Percentiles rank a stretch among this genome's conserved stretches.
phyloP scores from a whole-genome alignment of 2,329 filamentous ascomycete genomes.

The Trichoderma sp. region DNA sequence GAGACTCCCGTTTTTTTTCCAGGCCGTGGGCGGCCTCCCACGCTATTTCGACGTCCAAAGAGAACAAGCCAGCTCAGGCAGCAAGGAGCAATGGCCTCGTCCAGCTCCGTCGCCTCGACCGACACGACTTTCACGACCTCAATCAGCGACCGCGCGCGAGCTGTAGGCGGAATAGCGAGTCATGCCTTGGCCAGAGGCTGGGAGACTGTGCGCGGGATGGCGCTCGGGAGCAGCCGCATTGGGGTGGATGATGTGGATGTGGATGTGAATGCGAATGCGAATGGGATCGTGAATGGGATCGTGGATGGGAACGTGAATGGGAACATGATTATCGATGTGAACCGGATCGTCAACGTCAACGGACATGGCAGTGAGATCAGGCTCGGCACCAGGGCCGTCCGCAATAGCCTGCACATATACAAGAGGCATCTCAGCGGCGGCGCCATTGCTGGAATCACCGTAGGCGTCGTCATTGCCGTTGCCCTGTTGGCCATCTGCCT shows the following conservation, averaged over 20 bases:
- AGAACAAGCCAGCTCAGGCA: neutral
- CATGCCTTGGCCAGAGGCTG: conserved; percentile 21
- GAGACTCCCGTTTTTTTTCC: neutral
- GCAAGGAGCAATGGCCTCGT: conserved; percentile 10
- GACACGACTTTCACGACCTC: neutral
- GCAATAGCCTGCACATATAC: neutral
- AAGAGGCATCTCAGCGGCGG: conserved; percentile 34
- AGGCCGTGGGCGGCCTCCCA: conserved; percentile 20
- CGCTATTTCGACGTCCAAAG: neutral
- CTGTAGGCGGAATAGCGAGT: neutral
- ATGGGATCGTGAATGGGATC: neutral
- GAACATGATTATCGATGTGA: no score
- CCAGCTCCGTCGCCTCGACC: neutral
- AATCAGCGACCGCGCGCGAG: neutral
- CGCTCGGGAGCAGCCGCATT: neutral
- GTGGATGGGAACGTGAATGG: neutral
- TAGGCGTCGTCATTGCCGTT: conserved; percentile 36
- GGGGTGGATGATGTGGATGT: neutral
- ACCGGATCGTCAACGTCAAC: no score
- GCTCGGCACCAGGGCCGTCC: neutral
- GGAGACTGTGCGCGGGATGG: conserved; percentile 16
- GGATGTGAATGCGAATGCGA: neutral
- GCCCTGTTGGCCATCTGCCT: conserved; percentile 37
- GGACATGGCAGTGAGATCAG: neutral
- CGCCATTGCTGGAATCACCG: conserved; percentile 37